Evolutionary conservation across 129 eudicot genomes (phyloP), one percentile per base, ranked within the genome.

Genomic region (Lactuca saligna): DNA sequence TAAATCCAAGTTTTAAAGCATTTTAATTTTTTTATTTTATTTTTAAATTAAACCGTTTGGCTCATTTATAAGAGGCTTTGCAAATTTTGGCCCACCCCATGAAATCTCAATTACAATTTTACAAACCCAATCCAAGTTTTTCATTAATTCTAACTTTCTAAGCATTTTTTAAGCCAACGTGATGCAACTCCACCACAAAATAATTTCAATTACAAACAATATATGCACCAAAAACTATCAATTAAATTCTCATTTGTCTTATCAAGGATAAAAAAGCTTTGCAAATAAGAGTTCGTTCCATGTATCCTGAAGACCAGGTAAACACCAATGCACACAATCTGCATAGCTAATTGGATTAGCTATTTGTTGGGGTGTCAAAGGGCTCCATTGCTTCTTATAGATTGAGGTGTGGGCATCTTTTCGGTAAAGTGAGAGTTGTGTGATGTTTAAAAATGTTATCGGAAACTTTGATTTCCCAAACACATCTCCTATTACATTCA

Each of bases 361-460:
- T 16, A 81, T 39, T 65, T 86, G 94, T 82, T 89, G 82, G 0
- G 90, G 82, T 1, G 96, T 89, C 74, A 86, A 75, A 2, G 84
- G 93, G 58, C 46, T 82, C 94, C 94, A 90, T 61, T 86, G 97
- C 75, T 86, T 84, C 79, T 90, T 90, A 76, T 86, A 86, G 48
- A 90, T 90, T 3, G 93, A 83, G 0, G 97, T 87, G 70, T 90
- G 97, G 0, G 97, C 97, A 57, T 90, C 97, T 74, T 90, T 90
- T 4, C 91, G 72, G 20, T 84, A 82, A 44, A 71, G 67, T 6
- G 97, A 90, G 64, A 90, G 88, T 70, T 87, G 97, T 15, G 97
- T 90, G 65, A 90, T 90, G 83, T 90, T 90, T 35, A 90, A 73
- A 25, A 90, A 81, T 34, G 87, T 78, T 25, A 90, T 75, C 0